Base-by-base conservation (phyloP, 2,329 filamentous ascomycete species). In the Colletotrichum phormii region DNA sequence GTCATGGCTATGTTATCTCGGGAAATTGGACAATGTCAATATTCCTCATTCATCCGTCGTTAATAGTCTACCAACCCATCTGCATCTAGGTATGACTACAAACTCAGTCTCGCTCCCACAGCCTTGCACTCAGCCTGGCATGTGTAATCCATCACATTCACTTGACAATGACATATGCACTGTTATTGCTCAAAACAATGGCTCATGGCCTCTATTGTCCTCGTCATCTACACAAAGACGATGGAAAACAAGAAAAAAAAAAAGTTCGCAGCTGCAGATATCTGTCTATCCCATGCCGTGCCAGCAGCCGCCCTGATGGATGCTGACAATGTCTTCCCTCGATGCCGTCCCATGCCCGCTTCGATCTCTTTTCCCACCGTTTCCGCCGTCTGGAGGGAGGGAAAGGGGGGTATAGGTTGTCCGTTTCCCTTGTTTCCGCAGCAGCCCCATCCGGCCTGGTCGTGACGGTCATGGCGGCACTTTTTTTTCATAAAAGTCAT, bases 151-250 rank as follows among this genome's bases (percentile, higher is more conserved):
- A 42, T 42, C 37, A 42, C 5, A 42, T 3, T 42, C 37, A 7
- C 7, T 6, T 18, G 24, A 26, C 42, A 49, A 9, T 7, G 1
- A 9, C 18, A 49, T 4, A 11, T 8, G 18, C 42, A n/a, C 18
- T 5, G 0, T 0, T 1, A 5, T 15, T 42, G 15, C 49, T 64
- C 62, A 49, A 55, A 51, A 63, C 64, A 71, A 58, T 68, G 69
- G 64, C 69, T 37, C 57, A 13, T 37, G 53, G 69, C 69, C 70
- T 72, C 70, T 72, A 72, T 72, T 72, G 70, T 69, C 69, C 64
- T 72, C 59, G 53, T 72, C 65, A 64, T 72, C 70, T 72, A 72
- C 59, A 68, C 51, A 72, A 58, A 58, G 66, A 72, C 68, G 53
- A 55, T 57, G 35, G 35, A 42, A 31, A 31, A 12, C 11, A 55